A percentile compares a stretch with the other conserved stretches of the same genome.
phyloP scores from a whole-genome alignment of 345 rosid genomes.

The Eucalyptus curtisii region DNA sequence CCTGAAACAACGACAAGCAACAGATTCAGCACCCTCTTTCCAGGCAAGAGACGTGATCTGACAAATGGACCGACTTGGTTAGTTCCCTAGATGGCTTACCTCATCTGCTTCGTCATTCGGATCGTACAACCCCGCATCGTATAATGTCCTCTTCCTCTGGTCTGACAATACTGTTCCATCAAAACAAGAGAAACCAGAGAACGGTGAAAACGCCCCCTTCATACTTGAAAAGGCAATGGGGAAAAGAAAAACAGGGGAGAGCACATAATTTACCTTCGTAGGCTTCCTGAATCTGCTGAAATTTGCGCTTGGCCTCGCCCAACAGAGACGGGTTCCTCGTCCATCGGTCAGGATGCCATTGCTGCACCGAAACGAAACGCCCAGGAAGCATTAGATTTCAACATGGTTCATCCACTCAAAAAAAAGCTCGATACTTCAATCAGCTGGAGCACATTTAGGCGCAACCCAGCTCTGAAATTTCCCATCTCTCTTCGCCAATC shows the following conservation, averaged over 20 bases:
- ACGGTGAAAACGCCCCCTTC: background rate
- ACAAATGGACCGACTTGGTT: background rate
- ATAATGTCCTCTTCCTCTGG: conserved; percentile 26
- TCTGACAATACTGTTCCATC: conserved; percentile 29
- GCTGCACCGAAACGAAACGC: conserved; percentile 9
- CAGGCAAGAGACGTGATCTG: background rate
- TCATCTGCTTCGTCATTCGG: conserved; percentile 37
- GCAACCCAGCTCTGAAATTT: background rate
- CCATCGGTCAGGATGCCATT: conserved; percentile 66
- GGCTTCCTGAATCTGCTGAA: conserved; percentile 57
- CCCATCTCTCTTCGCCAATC: background rate
- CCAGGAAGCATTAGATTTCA: background rate
- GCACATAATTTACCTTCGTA: conserved; percentile 22
- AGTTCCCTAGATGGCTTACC: background rate
- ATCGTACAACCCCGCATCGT: conserved; percentile 35
- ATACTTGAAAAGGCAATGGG: background rate
- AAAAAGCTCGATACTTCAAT: background rate
- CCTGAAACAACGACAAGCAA: conserved; percentile 9
- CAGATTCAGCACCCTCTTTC: background rate
- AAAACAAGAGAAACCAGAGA: background rate
- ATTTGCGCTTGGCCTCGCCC: conserved; percentile 32
- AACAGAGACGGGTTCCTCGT: conserved; percentile 22
- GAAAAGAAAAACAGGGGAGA: background rate
- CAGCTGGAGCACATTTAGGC: background rate
- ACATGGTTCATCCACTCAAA: background rate